These are phyloP conservation scores for Adansonia digitata DNA, from an alignment of 345 rosid genomes.

Conservation along the genomic window DNA sequence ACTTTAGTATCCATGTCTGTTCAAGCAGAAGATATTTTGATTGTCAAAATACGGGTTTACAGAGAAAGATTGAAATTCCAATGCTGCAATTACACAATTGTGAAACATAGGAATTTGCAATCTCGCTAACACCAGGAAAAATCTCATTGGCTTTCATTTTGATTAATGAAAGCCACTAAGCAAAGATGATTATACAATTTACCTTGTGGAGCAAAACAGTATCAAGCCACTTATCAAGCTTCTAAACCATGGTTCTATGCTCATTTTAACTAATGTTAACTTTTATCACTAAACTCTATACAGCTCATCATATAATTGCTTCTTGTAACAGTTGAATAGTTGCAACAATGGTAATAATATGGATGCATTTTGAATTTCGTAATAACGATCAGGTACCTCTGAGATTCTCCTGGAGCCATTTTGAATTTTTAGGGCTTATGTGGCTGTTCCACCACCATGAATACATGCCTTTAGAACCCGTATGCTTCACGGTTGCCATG, in stretches of 20 bases:
- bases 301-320: neutral
- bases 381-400: constrained; percentile 46
- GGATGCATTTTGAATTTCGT: neutral
- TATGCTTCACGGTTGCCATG: constrained; percentile 42
- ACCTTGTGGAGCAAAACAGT: neutral
- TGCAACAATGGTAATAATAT: neutral
- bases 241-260: neutral
- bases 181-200: neutral
- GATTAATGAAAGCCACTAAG: neutral
- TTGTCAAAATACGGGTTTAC: neutral
- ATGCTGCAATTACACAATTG: neutral
- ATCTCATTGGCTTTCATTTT: neutral
- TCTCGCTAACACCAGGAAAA: neutral
- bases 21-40: constrained; percentile 18
- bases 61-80: neutral
- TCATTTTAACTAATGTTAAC: neutral
- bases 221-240: neutral
- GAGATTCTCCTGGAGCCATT: constrained; percentile 97
- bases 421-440: constrained; percentile 86
- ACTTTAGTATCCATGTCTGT: constrained; percentile 95
- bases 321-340: neutral
- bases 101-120: neutral
- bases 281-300: neutral
- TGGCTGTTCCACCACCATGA: constrained; percentile 99
- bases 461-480: constrained; percentile 58